phyloP scores from a whole-genome alignment of 2,329 filamentous ascomycete species.

The Fonsecaea nubica region DNA sequence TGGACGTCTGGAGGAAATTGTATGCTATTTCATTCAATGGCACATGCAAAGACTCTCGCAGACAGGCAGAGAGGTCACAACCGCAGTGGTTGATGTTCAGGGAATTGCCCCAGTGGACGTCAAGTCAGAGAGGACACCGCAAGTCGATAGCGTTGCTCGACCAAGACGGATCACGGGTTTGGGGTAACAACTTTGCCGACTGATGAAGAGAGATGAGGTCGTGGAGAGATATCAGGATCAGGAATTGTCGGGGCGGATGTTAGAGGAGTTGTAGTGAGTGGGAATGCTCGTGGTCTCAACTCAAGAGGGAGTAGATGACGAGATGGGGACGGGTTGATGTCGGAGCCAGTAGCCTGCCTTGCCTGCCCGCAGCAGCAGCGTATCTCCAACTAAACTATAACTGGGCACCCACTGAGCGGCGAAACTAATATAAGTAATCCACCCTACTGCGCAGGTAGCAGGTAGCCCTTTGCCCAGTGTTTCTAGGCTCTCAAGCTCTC shows the following conservation, averaged over 20 bases:
- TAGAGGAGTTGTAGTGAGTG: constrained; percentile 8
- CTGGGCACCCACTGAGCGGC: constrained; percentile 2
- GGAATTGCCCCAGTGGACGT: constrained; percentile 1
- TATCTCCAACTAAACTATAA: constrained; percentile 18
- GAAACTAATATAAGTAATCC: constrained; percentile 3
- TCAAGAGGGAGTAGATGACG: constrained; percentile 7
- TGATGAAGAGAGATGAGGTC: neutral
- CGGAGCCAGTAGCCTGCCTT: constrained; percentile 11
- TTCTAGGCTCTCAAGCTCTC: constrained; percentile 4
- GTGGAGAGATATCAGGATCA: constrained; percentile 3
- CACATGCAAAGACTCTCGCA: neutral
- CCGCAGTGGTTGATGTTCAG: constrained; percentile 9
- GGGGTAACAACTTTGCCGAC: neutral
- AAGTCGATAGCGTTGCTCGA: neutral
- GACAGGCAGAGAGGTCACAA: neutral
- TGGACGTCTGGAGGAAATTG: neutral
- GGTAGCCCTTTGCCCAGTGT: neutral
- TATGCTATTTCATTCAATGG: constrained; percentile 11
- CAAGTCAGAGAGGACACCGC: constrained; percentile 4
- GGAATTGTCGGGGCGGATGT: constrained; percentile 1
- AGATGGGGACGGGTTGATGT: constrained; percentile 20
- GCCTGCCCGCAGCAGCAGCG: neutral
- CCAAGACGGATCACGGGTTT: neutral
- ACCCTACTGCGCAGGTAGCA: neutral
- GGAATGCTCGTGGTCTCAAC: constrained; percentile 12